Evolutionary conservation across 1,284 basidiomycete genomes (phyloP), one percentile per base, ranked within the genome.

Genomic region (Anthracocystis walkeri): DNA sequence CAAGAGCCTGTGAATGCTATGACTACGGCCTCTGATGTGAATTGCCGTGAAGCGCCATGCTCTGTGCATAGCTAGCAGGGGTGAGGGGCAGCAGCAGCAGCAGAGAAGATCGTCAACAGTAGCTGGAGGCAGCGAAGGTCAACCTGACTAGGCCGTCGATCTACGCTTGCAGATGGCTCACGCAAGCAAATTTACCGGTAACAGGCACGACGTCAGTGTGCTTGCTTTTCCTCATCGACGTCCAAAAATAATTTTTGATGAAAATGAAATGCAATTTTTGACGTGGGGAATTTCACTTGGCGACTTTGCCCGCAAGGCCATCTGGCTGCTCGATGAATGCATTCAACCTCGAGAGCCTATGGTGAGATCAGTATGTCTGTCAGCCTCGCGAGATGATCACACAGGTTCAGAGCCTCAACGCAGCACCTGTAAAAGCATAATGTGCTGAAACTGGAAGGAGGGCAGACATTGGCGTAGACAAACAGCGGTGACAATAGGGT

Each of bases 111-210:
- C 8, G 40, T 38, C 14, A 21, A 8, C 29, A 21, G 14, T 21
- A 11, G 16, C 2, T 11, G 41, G n/a, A 4, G 11, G 25, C 33
- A 42, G n/a, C 4, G n/a, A 31, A 5, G 41, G 12, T 55, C 35
- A 33, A 52, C 50, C 14, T 38, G 38, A 51, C n/a, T 23, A 23
- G 35, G 25, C 8, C 20, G 56, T 58, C 60, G 65, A 68, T 68
- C 65, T 40, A 53, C 23, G 41, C 33, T 33, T 68, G 65, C 65
- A 68, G 59, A 25, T 50, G 45, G 65, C 65, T 68, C 65, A 68
- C 56, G 65, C 65, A 68, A 68, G 55, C 65, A 68, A 46, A 42
- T 3, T 18, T 18, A 40, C 21, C 23, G 1, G 42, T 20, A 10
- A 25, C 11, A 27, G 18, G 38, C 31, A 48, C 44, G 20, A 41